Evolutionary conservation across 352 stramenopile genomes (phyloP).

Genomic region (Blastocystis sp.): DNA sequence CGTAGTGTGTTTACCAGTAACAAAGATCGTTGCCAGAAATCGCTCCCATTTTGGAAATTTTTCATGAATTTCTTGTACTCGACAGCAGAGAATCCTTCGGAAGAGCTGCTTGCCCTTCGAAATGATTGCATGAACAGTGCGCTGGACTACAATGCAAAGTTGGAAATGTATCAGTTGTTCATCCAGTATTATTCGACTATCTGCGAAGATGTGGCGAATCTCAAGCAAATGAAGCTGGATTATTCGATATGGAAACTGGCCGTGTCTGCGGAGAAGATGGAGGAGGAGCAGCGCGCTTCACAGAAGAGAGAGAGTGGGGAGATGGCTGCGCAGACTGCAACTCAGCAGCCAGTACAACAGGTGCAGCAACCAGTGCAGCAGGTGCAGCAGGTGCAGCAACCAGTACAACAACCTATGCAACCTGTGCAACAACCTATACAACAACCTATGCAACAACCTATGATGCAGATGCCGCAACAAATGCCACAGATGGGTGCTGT

Average conservation of each 20-base stretch:
- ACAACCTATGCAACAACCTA: not conserved
- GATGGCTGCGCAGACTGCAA: not conserved
- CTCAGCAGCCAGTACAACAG: not conserved
- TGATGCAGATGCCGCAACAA: not conserved
- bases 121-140: not conserved
- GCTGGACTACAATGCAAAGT: not conserved
- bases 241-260: constrained; percentile 46
- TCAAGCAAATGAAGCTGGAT: constrained; percentile 27
- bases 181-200: constrained; percentile 42
- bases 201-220: not conserved
- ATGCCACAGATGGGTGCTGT: not conserved
- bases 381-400: not conserved
- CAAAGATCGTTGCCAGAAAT: constrained; percentile 8
- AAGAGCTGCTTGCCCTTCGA: not conserved
- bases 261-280: constrained; percentile 3
- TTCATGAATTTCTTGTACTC: constrained; percentile 53
- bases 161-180: constrained; percentile 28
- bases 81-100: not conserved
- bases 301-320: not conserved
- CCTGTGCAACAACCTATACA: not conserved
- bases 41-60: constrained; percentile 51
- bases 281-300: not conserved
- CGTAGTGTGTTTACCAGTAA: constrained; percentile 5
- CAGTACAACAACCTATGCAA: not conserved
- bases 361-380: not conserved